Percentiles rank a stretch among this genome's conserved stretches.
Evolutionary conservation across 768 basidiomycete species (phyloP).

Genomic region (Megacollybia marginata): DNA sequence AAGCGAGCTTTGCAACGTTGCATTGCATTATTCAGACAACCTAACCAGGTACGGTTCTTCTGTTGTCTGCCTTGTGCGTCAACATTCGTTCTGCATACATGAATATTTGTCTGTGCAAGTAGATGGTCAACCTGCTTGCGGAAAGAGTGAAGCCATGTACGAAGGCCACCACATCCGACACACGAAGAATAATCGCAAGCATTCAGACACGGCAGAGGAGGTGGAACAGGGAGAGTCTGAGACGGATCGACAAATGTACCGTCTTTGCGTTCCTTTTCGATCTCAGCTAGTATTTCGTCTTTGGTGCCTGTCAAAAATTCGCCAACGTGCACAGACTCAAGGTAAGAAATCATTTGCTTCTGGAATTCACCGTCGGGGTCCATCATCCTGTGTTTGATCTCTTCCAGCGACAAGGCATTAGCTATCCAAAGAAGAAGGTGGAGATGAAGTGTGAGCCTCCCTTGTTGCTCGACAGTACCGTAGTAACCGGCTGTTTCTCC

Average conservation of each 20-base stretch:
- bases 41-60: too few relatives aligned
- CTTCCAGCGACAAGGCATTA: slow-evolving; percentile 20
- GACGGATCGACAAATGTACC: slow-evolving; percentile 15
- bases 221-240: slow-evolving; percentile 14
- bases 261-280: background rate
- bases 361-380: slow-evolving; percentile 17
- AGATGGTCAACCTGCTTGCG: too few relatives aligned
- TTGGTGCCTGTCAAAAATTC: slow-evolving; percentile 20
- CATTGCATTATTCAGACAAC: too few relatives aligned
- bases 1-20: too few relatives aligned
- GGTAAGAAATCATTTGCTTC: slow-evolving; percentile 16
- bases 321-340: slow-evolving; percentile 23
- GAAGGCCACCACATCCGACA: too few relatives aligned
- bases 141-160: too few relatives aligned
- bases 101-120: too few relatives aligned
- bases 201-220: slow-evolving; percentile 13
- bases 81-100: too few relatives aligned
- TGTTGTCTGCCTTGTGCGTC: too few relatives aligned
- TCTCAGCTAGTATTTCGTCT: slow-evolving; percentile 7
- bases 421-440: slow-evolving; percentile 29
- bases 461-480: too few relatives aligned
- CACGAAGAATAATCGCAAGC: slow-evolving; percentile 8
- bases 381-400: slow-evolving; percentile 21
- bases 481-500: too few relatives aligned
- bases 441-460: slow-evolving; percentile 14